A percentile compares a stretch with the other conserved stretches of the same genome.
Conservation (phyloP, 805 yeast genomes). For the Spathaspora passalidarum region DNA sequence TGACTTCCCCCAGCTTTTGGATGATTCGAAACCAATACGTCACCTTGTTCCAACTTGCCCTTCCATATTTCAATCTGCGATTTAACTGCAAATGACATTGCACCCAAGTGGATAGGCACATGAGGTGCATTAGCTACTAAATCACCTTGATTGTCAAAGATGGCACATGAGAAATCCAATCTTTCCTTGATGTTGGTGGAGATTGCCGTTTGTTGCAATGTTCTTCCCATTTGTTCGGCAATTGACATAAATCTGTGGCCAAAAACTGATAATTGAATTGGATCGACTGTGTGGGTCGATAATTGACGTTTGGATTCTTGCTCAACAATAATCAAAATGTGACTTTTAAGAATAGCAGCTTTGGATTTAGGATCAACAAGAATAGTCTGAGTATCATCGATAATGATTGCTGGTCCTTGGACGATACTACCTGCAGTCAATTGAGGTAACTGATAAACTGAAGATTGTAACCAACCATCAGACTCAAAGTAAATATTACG, state of each 20-base stretch:
- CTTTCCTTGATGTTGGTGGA: constrained; percentile 45
- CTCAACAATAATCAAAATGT: constrained; percentile 29
- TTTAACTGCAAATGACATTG: constrained; percentile 46
- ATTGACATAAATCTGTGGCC: constrained; percentile 41
- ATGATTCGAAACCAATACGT: constrained; percentile 42
- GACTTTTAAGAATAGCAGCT: constrained; percentile 26
- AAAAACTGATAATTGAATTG: constrained; percentile 38
- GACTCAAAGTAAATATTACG: constrained; percentile 26
- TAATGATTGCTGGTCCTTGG: constrained; percentile 30
- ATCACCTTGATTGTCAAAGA: constrained; percentile 40
- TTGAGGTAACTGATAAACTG: constrained; percentile 19
- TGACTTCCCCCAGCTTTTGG: constrained; percentile 44
- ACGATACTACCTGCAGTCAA: constrained; percentile 21
- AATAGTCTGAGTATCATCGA: constrained; percentile 32
- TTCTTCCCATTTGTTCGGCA: constrained; percentile 44
- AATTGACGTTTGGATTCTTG: constrained; percentile 20
- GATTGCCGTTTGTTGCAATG: constrained; percentile 44
- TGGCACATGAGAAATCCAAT: constrained; percentile 45
- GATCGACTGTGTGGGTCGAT: constrained; percentile 27
- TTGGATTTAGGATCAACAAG: constrained; percentile 30
- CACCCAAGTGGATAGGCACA: constrained; percentile 45
- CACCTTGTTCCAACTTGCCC: constrained; percentile 39
- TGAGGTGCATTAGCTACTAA: constrained; percentile 47
- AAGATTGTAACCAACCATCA: constrained; percentile 26
- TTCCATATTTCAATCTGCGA: constrained; percentile 40